Evolutionary conservation across 495 filamentous ascomycete species (phyloP), one percentile per base, ranked within the genome.

Genomic region (Hyaloscypha variabilis): DNA sequence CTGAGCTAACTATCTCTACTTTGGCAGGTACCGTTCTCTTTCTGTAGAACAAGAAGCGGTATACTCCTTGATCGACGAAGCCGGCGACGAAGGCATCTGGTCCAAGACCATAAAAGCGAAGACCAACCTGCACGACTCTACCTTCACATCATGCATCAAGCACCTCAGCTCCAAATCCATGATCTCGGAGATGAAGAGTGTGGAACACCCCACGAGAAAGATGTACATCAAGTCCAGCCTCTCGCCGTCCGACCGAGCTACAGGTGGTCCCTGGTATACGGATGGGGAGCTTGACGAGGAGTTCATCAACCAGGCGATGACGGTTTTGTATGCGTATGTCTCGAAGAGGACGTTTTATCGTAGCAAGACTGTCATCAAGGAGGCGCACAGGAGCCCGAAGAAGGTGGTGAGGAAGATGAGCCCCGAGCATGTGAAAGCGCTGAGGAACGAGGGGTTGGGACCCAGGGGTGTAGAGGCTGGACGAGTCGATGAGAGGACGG

Each of bases 221-320:
- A 91, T 90, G 75, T 92, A 92, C 76, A 96, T 99, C 80, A 92
- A 94, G 74, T 82, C 85, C 58, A 82, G 83, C 61, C 78, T 96
- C 26, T 82, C 84, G 17, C 94, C 96, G 2, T 90, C 88, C 42
- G 93, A 97, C 39, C 90, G 95, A 54, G 88, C 94, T 23, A 96
- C 93, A 0, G 96, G 95, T 49, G 95, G 96, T 6, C 88, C 91
- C 21, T 99, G 94, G 91, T 97, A 93, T 70, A 93, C 90, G 24
- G 91, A 97, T 58, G 90, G 90, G 8, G 90, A 90, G 46, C 83
- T 97, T 3, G 95, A 99, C 73, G 85, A 89, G 42, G 88, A 90
- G 54, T 93, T 99, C 73, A 93, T 98, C 71, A 85, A 88, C 25
- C 82, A 79, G 34, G 79, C 96, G 17, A 81, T 88, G 31, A 79